Base-by-base conservation (phyloP, 352 stramenopile genomes). In the Blastocystis hominis region DNA sequence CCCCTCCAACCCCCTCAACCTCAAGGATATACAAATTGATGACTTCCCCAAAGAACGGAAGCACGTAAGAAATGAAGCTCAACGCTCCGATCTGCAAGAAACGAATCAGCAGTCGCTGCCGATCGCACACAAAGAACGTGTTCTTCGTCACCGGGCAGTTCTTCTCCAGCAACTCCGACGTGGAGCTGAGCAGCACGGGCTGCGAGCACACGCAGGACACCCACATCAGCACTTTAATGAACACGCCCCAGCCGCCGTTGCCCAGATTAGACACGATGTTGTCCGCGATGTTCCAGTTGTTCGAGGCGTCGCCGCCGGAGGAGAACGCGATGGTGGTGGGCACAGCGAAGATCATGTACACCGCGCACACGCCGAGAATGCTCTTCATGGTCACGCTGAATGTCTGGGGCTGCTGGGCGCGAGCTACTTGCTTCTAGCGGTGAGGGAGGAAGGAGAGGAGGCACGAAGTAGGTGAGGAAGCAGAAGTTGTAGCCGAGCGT, bases 21-120 rank as follows among this genome's bases (percentile, higher is more conserved):
- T 13, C n/a, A 78, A 80, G 70, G 70, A 80, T 80, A 80, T 80
- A 80, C 5, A 80, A 61, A 40, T 80, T 80, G 53, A 80, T 46
- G 9, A 80, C n/a, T 36, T 64, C 50, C 3, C 70, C 70, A 42
- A 80, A 80, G 70, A 80, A 80, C 3, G 70, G 70, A 17, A 80
- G 38, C 13, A 80, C 38, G 42, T 80, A 80, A 0, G 70, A 38
- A 20, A 80, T 62, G 70, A 80, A 44, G 53, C 38, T 62, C 38
- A 80, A 34, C 5, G 9, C 20, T 24, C 15, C 40, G 50, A 80
- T 80, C 54, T 80, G 70, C 30, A 46, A n/a, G 30, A 80, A 62
- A 42, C 70, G 70, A 24, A 62, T 40, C 13, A 36, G 15, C 13
- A 80, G 55, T 34, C 70, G 70, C 13, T 40, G 6, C 53, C 34